These are phyloP conservation scores for Niebla homalea DNA, from an alignment of 495 filamentous ascomycete species.

Conservation along the genomic window DNA sequence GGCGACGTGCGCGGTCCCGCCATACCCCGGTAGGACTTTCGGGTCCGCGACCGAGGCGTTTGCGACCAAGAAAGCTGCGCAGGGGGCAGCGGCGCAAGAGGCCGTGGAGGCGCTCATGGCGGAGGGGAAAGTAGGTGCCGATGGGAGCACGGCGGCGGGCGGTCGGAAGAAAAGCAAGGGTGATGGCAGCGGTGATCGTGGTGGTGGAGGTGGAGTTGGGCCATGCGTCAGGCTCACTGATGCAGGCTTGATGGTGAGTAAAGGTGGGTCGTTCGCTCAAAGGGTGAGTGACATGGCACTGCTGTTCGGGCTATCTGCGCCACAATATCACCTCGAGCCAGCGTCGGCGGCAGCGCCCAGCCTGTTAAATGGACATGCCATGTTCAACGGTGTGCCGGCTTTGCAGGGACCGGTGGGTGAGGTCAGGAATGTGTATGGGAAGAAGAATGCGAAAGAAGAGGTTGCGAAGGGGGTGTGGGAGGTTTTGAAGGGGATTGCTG, in stretches of 20 bases:
- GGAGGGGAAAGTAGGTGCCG: slow-evolving; percentile 7
- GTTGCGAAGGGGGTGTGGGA: slow-evolving; percentile 23
- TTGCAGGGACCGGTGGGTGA: slow-evolving; percentile 25
- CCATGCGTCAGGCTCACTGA: slow-evolving; percentile 5
- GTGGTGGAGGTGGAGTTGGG: neutral
- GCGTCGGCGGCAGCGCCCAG: slow-evolving; percentile 3
- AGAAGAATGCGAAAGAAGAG: slow-evolving; percentile 35
- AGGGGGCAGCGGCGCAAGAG: slow-evolving; percentile 12
- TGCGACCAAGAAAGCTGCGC: slow-evolving; percentile 20
- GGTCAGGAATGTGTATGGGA: slow-evolving; percentile 29
- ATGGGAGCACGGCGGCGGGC: slow-evolving; percentile 7
- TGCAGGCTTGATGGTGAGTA: slow-evolving; percentile 4
- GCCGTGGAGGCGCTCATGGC: slow-evolving; percentile 18
- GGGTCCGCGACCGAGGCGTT: slow-evolving; percentile 10
- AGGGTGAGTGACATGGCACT: slow-evolving; percentile 9
- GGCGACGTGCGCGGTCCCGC: slow-evolving; percentile 12
- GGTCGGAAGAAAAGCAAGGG: neutral
- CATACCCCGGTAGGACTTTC: neutral
- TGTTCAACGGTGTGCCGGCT: slow-evolving; percentile 17
- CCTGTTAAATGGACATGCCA: slow-evolving; percentile 17
- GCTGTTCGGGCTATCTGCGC: slow-evolving; percentile 8
- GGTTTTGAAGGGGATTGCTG: slow-evolving; percentile 22
- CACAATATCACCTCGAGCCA: slow-evolving; percentile 10
- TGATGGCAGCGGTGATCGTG: neutral
- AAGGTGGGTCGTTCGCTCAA: slow-evolving; percentile 7